Conservation (phyloP, 2,329 filamentous ascomycete species). For the Leptodontidium sp. region DNA sequence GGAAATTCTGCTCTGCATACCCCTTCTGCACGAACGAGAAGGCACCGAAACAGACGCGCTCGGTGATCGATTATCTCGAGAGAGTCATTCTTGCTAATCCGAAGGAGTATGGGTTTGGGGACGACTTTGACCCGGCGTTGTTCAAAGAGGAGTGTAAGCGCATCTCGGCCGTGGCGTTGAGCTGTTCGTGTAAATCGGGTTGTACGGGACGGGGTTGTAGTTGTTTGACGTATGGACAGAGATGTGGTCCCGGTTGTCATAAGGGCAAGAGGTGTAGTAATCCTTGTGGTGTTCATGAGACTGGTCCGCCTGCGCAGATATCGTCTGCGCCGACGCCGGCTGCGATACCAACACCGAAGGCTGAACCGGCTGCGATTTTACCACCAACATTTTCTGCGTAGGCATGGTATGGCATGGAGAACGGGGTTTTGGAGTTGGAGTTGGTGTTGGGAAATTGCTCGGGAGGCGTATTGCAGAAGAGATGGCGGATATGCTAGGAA, state of each 20-base stretch:
- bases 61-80: conserved; percentile 28
- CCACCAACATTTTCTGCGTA: background rate
- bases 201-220: conserved; percentile 27
- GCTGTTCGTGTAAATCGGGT: conserved; percentile 25
- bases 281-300: conserved; percentile 24
- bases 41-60: conserved; percentile 24
- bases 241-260: conserved; percentile 29
- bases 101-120: conserved; percentile 23
- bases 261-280: conserved; percentile 26
- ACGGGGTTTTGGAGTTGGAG: background rate
- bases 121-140: conserved; percentile 2
- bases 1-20: conserved; percentile 26
- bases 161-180: conserved; percentile 21
- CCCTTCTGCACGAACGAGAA: conserved; percentile 30
- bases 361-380: background rate
- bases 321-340: background rate
- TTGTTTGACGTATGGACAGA: conserved; percentile 26
- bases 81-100: conserved; percentile 17
- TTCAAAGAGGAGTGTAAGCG: conserved; percentile 29
- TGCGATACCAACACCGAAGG: background rate
- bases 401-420: too few relatives aligned
- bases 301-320: background rate
- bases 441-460: background rate
- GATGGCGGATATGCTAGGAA: too few relatives aligned
- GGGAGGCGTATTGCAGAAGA: background rate